Base-by-base conservation (phyloP, 805 yeast genomes). In the Candida gorgasii region DNA sequence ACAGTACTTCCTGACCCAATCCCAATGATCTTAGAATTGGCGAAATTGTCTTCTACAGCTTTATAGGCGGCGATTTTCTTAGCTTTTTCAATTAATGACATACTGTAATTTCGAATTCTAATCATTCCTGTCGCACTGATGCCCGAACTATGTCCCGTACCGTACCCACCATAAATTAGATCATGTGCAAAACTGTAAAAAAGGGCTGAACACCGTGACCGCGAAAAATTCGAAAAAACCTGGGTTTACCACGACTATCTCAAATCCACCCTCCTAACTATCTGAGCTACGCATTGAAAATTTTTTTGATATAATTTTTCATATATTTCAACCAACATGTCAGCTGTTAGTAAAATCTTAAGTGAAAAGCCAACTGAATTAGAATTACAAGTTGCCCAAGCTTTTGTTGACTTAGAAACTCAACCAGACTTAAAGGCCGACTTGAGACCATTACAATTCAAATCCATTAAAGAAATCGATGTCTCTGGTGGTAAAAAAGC, bases 341-440 rank as follows among this genome's bases (percentile, higher is more conserved):
- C 98, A 78, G 95, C 97, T 69, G 88, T 90, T 73, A 82, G 87
- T 76, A 93, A 93, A 83, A 82, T 93, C 77, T 84, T 92, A 76
- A 83, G 89, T 70, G 83, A 85, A 72, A 87, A 87, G 69, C 98
- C 99, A 80, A 73, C 93, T 72, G 98, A 93, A 80, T 89, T 93
- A 77, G 99, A 93, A 82, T 87, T 93, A 77, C 95, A 92, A 81
- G 95, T 93, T 72, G 97, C 97, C 68, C 97, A 92, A 81, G 97
- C 98, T 69, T 87, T 93, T 73, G 73, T 84, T 65, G 99, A 93
- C 80, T 83, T 93, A 75, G 98, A 93, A 83, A 79, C 86, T 74
- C 88, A 95, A 71, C 81, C 95, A 65, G 98, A 92, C 73, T 80
- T 90, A 75, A 92, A 90, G 85, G 90, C 96, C 69, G 97, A 89